Evolutionary conservation across 257 asterid genomes (phyloP), one percentile per base, ranked within the genome.

Genomic region (Orobanche coerulescens): DNA sequence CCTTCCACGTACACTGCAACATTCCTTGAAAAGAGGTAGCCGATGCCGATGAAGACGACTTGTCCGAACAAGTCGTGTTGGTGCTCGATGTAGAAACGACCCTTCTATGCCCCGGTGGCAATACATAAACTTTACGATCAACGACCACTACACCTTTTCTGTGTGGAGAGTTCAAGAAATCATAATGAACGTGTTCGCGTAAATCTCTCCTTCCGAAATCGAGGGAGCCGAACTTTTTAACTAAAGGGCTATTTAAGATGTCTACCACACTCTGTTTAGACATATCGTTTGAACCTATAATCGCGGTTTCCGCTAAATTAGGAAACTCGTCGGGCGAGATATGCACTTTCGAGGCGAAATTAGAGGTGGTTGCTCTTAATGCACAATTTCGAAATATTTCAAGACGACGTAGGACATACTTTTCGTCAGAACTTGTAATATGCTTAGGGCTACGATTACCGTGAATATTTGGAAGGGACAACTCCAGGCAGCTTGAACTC

Each of bases 1-100:
- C 74, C 65, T 76, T 88, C 94, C 94, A 82, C 1, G 84, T 76
- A 61, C 83, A 75, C 74, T 85, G 84, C 57, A 92, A 78, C 96
- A 84, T 84, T 69, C 90, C 96, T 59, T 85, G 98, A 66, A 69
- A 84, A 19, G 78, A 62, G 31, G 59, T 18, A 13, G 75, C 70
- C 20, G 74, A 61, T 3, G 79, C 62, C 30, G 87, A 82, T 36
- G 80, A 76, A 66, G 82, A 73, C 9, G 83, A 76, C 72, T 76
- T 79, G 49, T 76, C 83, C 11, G 89, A 81, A 65, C 66, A 63
- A 25, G 79, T 62, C 4, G 91, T 77, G 69, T 62, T 73, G 23
- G 84, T 73, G 76, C 94, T 90, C 8, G 94, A 83, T 25, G 75
- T 42, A 36, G 95, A 87, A 46, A 71, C 53, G 18, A 67, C 66